phyloP scores from a whole-genome alignment of 495 filamentous ascomycete genomes.

The Gamarada debralockiae region DNA sequence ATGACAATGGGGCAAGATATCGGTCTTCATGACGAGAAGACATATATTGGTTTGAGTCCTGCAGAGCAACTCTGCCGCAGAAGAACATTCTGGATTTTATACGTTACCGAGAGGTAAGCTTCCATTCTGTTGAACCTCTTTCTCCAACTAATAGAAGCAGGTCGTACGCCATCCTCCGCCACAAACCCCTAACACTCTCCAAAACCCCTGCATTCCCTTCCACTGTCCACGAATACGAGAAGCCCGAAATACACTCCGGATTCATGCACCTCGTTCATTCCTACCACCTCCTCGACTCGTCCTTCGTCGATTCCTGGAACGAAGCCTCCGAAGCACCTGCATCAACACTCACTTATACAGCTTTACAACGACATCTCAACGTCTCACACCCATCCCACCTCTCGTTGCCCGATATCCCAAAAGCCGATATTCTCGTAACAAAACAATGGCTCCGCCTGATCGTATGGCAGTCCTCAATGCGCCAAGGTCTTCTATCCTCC shows the following conservation, averaged over 20 bases:
- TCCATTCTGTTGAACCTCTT: not conserved
- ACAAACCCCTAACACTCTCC: slow-evolving; percentile 52
- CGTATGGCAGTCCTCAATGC: slow-evolving; percentile 59
- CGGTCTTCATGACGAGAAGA: slow-evolving; percentile 54
- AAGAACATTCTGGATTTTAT: slow-evolving; percentile 61
- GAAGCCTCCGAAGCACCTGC: slow-evolving; percentile 20
- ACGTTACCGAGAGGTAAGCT: slow-evolving; percentile 53
- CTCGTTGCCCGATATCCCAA: slow-evolving; percentile 51
- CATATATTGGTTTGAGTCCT: slow-evolving; percentile 38
- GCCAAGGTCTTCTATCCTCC: slow-evolving; percentile 44
- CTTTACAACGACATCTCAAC: slow-evolving; percentile 30
- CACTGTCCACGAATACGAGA: slow-evolving; percentile 42
- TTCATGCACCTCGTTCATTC: slow-evolving; percentile 53
- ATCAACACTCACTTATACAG: slow-evolving; percentile 18
- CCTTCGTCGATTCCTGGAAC: slow-evolving; percentile 35
- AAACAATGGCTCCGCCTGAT: slow-evolving; percentile 60
- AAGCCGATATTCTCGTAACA: slow-evolving; percentile 57
- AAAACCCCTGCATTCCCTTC: slow-evolving; percentile 40
- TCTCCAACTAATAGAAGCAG: slow-evolving; percentile 8
- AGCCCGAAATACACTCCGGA: slow-evolving; percentile 43
- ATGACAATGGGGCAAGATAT: slow-evolving; percentile 55
- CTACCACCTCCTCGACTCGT: slow-evolving; percentile 33
- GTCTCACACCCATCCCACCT: slow-evolving; percentile 30
- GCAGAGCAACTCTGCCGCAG: slow-evolving; percentile 50
- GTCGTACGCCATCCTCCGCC: slow-evolving; percentile 39